phyloP scores from a whole-genome alignment of 305 asterid species.

The Euphrasia arctica region DNA sequence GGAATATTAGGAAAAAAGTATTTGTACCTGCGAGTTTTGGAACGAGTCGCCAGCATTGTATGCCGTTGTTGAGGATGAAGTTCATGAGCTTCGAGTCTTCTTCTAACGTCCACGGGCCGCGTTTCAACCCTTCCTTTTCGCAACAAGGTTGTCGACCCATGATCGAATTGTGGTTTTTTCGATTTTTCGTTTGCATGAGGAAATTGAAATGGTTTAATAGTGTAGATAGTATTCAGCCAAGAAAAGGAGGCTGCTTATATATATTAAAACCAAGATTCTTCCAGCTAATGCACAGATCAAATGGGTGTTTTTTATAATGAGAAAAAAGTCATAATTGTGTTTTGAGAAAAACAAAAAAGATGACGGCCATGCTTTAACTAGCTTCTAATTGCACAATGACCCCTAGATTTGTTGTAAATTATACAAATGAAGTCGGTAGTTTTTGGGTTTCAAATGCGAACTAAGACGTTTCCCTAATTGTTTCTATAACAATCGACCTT shows the following conservation, averaged over 20 bases:
- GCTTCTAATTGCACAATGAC: background rate
- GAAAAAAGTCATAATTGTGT: slow-evolving; percentile 41
- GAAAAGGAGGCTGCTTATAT: slow-evolving; percentile 31
- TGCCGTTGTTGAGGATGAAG: slow-evolving; percentile 81
- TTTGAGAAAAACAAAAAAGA: slow-evolving; percentile 21
- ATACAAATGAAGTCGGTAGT: background rate
- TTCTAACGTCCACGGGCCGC: slow-evolving; percentile 86
- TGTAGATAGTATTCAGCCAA: background rate
- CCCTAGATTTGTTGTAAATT: background rate
- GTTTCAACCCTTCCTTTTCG: slow-evolving; percentile 65
- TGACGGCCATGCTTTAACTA: slow-evolving; percentile 24
- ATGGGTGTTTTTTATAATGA: slow-evolving; percentile 12
- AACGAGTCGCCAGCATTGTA: slow-evolving; percentile 83
- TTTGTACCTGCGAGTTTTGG: slow-evolving; percentile 71
- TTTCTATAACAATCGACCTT: background rate
- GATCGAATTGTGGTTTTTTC: background rate
- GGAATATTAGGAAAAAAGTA: too few relatives aligned
- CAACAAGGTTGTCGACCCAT: slow-evolving; percentile 95
- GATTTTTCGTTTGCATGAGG: background rate
- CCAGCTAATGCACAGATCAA: slow-evolving; percentile 55
- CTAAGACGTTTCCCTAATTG: too few relatives aligned
- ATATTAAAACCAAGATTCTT: slow-evolving; percentile 59
- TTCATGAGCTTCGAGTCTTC: slow-evolving; percentile 81
- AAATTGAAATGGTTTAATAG: background rate
- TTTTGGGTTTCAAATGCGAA: too few relatives aligned